Evolutionary conservation across 1,284 basidiomycete genomes (phyloP).

Genomic region (Phenoliferia sp.): DNA sequence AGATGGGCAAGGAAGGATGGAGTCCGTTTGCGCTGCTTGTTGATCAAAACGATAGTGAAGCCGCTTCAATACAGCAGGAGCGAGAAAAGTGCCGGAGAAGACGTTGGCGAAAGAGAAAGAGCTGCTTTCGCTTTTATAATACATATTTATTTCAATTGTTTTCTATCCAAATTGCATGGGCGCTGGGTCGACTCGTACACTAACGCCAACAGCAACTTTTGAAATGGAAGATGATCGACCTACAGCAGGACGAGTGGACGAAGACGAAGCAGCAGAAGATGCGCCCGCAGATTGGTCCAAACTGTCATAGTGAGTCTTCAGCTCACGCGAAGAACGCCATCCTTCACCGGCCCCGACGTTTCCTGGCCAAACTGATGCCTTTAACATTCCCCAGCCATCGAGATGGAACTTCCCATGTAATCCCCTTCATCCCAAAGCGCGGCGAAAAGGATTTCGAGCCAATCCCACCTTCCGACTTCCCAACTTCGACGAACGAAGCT

Average conservation of each 20-base stretch:
- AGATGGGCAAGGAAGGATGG: no score
- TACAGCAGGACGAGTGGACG: conserved; percentile 8
- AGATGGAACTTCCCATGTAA: conserved; percentile 3
- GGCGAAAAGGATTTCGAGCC: conserved; percentile 98
- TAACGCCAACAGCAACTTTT: no score
- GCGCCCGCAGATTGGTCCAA: conserved; percentile 56
- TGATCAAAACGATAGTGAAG: no score
- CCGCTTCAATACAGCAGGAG: no score
- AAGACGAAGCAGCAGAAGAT: conserved; percentile 55
- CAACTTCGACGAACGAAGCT: conserved; percentile 20
- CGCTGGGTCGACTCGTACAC: no score
- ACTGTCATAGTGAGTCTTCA: conserved; percentile 31
- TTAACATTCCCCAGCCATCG: not conserved
- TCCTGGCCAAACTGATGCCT: not conserved
- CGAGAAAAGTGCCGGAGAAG: no score
- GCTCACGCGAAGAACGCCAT: not conserved
- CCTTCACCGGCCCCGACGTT: not conserved
- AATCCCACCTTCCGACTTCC: conserved; percentile 34
- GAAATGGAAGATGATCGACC: conserved; percentile 34
- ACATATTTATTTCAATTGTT: no score
- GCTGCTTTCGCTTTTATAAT: no score
- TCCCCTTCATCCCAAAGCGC: conserved; percentile 72
- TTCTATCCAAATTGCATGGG: no score
- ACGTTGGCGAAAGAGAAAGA: no score
- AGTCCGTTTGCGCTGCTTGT: no score